Conservation (phyloP, 192 early-diverging fungal species). For the Pilobolus umbonatus region DNA sequence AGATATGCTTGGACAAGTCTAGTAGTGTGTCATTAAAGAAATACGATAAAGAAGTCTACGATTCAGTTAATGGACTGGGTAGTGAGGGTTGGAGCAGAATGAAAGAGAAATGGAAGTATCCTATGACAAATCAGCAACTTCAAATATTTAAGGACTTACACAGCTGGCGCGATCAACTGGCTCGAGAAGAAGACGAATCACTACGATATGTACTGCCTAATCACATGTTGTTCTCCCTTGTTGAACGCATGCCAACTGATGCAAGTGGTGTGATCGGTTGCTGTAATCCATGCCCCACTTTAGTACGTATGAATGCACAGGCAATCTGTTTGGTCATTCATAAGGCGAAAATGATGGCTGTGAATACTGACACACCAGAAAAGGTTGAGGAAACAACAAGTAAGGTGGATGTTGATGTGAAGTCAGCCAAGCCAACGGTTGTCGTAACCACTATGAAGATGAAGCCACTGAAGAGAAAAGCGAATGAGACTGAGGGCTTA, state of each 20-base stretch:
- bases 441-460: no score
- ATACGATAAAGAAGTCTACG: slow-evolving; percentile 84
- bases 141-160: slow-evolving; percentile 87
- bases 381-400: background rate
- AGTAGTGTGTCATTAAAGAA: slow-evolving; percentile 57
- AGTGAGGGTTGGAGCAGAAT: slow-evolving; percentile 71
- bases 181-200: slow-evolving; percentile 92
- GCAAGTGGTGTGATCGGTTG: slow-evolving; percentile 58
- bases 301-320: slow-evolving; percentile 75
- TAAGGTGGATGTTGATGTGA: background rate
- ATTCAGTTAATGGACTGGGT: slow-evolving; percentile 73
- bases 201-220: slow-evolving; percentile 83
- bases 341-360: slow-evolving; percentile 17
- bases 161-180: slow-evolving; percentile 86
- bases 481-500: no score
- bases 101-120: slow-evolving; percentile 57
- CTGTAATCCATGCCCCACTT: slow-evolving; percentile 78
- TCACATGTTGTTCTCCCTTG: slow-evolving; percentile 78
- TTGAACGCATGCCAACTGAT: slow-evolving; percentile 70
- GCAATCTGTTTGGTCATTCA: slow-evolving; percentile 67
- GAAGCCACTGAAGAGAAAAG: no score
- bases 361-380: background rate
- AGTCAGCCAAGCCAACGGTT: no score
- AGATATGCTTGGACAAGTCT: slow-evolving; percentile 60
- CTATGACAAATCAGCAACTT: slow-evolving; percentile 54